Evolutionary conservation across 1,284 basidiomycete species (phyloP), one percentile per base, ranked within the genome.

Genomic region (Fomitopsis palustris): DNA sequence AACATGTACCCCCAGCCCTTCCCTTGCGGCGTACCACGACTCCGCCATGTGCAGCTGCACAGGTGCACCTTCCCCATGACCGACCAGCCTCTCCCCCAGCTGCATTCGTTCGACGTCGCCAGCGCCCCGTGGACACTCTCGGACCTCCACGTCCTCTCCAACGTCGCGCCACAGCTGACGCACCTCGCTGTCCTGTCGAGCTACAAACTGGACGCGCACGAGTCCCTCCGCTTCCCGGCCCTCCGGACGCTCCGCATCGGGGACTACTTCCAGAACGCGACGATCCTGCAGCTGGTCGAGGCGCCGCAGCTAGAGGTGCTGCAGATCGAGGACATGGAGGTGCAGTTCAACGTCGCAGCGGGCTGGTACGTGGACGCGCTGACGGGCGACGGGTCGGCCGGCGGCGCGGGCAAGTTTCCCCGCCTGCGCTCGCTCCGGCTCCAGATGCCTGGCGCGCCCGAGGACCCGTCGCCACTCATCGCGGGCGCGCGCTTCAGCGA

Each of bases 241-340:
- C 55, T 56, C 9, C 37, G 45, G 10, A 49, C 31, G 17, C 45
- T 56, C n/a, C 43, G 38, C 19, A 29, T 56, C 12, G 55, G 55
- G 9, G 55, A 56, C 35, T 56, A 42, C 35, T 56, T 49, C 19
- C 55, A 56, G 23, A 56, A 56, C 45, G 35, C 29, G n/a, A 51
- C 55, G 10, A 56, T 56, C 21, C 43, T 56, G 31, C 27, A 42
- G 16, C 21, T 49, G 35, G 5, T 56, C 29, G 27, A 56, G 42
- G 55, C 55, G 31, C 55, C 55, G 14, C 29, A 27, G 29, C 55
- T 56, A 6, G 55, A 56, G 55, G 55, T 49, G 8, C 45, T 56
- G 42, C 55, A 56, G 43, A 56, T 56, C 25, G 55, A 56, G 25
- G 55, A 56, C 10, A 56, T 56, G 55, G 55, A 56, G 45, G 45